Evolutionary conservation across 805 yeast genomes (phyloP), one percentile per base, ranked within the genome.

Genomic region (Ogataea zsoltii): DNA sequence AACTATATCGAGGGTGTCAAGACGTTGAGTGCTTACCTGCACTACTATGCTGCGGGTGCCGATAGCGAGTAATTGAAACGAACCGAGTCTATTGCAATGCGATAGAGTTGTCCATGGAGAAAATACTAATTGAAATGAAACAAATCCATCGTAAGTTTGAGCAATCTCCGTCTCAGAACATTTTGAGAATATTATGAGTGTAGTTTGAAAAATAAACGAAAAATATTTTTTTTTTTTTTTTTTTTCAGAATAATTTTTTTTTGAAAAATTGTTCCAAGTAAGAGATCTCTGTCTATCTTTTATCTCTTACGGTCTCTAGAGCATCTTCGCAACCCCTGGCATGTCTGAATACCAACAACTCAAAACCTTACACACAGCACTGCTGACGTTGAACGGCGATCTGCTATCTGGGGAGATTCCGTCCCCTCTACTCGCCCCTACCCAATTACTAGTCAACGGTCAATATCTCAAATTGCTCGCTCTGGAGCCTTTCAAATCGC

Each of bases 1-100:
- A 94, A 94, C 76, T 94, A 88, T 70, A 82, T 94, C 56, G 87
- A 88, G 62, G 99, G 99, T 55, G 82, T 87, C 62, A 94, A 94
- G 76, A 86, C 96, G 12, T 79, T 92, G 69, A 84, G 92, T 55
- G 96, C 97, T 15, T 94, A 90, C 70, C 76, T 94, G 65, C 97
- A 94, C 70, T 91, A 85, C 72, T 85, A 85, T 56, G 87, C 60
- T 32, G 55, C 62, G 10, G 54, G 59, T 28, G 37, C 31, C 31
- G 52, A 50, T 17, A 46, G 51, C 41, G 36, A 41, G 25, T 48
- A 41, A 29, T n/a, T n/a, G n/a, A n/a, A n/a, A n/a, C n/a, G n/a
- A n/a, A n/a, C n/a, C n/a, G n/a, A n/a, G n/a, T n/a, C n/a, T n/a
- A n/a, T n/a, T n/a, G n/a, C n/a, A n/a, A n/a, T n/a, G n/a, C n/a